These are phyloP conservation scores for Zychaea mexicana DNA, from an alignment of 371 early-diverging fungal species.

Conservation along the genomic window DNA sequence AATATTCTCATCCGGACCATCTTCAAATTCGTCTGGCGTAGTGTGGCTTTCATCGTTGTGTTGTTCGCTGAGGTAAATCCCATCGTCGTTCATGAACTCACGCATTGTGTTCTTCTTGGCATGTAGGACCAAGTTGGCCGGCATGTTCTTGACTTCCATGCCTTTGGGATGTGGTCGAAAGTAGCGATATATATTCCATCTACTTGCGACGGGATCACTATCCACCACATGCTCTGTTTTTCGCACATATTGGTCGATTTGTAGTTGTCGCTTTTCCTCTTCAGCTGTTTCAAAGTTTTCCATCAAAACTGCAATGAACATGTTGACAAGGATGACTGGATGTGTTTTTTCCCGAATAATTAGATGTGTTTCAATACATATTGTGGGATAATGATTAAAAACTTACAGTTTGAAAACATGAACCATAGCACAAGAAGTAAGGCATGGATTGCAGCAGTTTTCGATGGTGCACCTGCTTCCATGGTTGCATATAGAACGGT, in stretches of 20 bases:
- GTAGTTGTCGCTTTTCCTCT: slow-evolving; percentile 59
- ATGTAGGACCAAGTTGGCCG: slow-evolving; percentile 37
- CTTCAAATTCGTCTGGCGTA: not conserved
- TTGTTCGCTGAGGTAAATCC: not conserved
- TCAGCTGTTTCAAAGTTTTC: slow-evolving; percentile 69
- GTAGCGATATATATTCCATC: slow-evolving; percentile 57
- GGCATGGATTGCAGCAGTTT: slow-evolving; percentile 50
- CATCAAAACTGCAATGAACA: slow-evolving; percentile 70
- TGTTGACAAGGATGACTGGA: slow-evolving; percentile 60
- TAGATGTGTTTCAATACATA: too few species aligned
- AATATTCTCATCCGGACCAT: not conserved
- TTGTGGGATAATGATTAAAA: too few species aligned
- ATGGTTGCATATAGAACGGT: slow-evolving; percentile 60
- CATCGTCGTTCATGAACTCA: slow-evolving; percentile 44
- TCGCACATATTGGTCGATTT: slow-evolving; percentile 50
- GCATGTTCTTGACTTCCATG: slow-evolving; percentile 43
- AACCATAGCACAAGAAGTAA: slow-evolving; percentile 65
- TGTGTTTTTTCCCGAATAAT: not conserved
- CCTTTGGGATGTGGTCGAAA: slow-evolving; percentile 55
- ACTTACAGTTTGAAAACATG: slow-evolving; percentile 69
- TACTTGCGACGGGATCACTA: slow-evolving; percentile 43
- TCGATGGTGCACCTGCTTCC: slow-evolving; percentile 36
- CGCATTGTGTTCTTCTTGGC: slow-evolving; percentile 54
- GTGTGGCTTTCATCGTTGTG: not conserved
- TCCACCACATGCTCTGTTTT: slow-evolving; percentile 33